Evolutionary conservation across 345 rosid genomes (phyloP).

Genomic region (Aegle marmelos): DNA sequence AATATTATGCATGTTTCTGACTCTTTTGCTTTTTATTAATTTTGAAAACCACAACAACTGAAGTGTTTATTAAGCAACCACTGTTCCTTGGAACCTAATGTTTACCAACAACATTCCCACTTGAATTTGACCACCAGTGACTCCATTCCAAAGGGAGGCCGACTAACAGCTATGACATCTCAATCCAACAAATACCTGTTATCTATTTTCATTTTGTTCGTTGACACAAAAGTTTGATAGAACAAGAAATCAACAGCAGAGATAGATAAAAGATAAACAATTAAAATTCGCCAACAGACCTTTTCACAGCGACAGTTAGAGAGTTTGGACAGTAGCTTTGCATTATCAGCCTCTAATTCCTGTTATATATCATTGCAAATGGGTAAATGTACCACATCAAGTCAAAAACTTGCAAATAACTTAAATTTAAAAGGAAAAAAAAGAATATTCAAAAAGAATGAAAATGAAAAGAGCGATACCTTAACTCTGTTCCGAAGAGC

Average conservation of each 20-base stretch:
- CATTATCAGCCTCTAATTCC: constrained; percentile 68
- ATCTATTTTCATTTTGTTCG: not conserved
- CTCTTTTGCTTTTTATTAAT: too few relatives aligned
- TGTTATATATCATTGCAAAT: constrained; percentile 16
- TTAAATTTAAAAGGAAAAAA: not conserved
- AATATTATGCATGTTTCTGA: not conserved
- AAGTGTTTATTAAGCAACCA: not conserved
- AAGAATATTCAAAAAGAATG: too few relatives aligned
- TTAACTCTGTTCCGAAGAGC: constrained; percentile 43
- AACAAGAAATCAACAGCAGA: not conserved
- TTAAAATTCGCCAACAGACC: constrained; percentile 32
- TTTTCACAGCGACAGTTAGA: constrained; percentile 49
- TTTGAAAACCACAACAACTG: not conserved
- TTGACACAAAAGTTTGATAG: not conserved
- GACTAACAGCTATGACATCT: not conserved
- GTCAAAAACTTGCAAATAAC: not conserved
- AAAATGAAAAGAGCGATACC: constrained; percentile 22
- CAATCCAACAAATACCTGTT: not conserved
- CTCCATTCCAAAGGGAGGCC: not conserved
- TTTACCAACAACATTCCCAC: not conserved
- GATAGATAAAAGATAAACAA: not conserved
- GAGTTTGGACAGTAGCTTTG: constrained; percentile 43
- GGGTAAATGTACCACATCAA: not conserved
- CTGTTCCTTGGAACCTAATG: not conserved
- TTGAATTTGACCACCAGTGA: not conserved